phyloP scores from a whole-genome alignment of 176 grass and related monocot genomes.

The Thalia dealbata region DNA sequence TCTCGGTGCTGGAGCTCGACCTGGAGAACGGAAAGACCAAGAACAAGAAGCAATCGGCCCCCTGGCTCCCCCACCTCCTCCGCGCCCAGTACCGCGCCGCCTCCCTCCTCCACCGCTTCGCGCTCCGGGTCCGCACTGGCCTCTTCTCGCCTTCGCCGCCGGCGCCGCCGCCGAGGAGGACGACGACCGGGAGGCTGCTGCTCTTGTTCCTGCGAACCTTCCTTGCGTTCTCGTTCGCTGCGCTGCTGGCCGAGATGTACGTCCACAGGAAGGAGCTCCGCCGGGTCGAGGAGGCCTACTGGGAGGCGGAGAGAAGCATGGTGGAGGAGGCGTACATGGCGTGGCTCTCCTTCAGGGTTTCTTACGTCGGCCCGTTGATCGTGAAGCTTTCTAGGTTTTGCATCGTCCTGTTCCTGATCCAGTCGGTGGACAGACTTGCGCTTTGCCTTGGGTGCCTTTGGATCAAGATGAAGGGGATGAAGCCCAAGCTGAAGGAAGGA shows the following conservation, averaged over 20 bases:
- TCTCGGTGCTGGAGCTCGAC: constrained; percentile 5
- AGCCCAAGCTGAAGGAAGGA: not conserved
- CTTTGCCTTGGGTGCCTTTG: constrained; percentile 7
- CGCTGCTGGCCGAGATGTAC: constrained; percentile 7
- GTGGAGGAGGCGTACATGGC: not conserved
- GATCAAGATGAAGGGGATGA: not conserved
- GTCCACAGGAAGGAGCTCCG: constrained; percentile 17
- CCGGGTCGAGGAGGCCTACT: not conserved
- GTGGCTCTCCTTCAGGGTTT: constrained; percentile 8
- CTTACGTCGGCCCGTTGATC: not conserved
- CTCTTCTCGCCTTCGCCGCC: not conserved
- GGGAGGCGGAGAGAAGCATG: not conserved
- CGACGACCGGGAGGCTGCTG: not conserved
- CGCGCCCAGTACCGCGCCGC: not conserved
- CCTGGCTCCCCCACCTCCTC: constrained; percentile 9
- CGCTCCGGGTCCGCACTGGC: not conserved
- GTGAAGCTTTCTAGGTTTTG: not conserved
- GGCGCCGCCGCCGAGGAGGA: not conserved
- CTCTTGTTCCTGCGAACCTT: constrained; percentile 4
- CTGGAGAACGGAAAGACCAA: constrained; percentile 10
- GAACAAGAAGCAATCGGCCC: constrained; percentile 10
- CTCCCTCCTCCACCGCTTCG: not conserved
- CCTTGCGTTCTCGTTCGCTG: not conserved
- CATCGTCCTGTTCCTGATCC: constrained; percentile 2
- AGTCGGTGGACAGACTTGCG: not conserved